These are phyloP conservation scores for Warburgia ugandensis DNA, from an alignment of 164 flowering plant species.

Conservation along the genomic window DNA sequence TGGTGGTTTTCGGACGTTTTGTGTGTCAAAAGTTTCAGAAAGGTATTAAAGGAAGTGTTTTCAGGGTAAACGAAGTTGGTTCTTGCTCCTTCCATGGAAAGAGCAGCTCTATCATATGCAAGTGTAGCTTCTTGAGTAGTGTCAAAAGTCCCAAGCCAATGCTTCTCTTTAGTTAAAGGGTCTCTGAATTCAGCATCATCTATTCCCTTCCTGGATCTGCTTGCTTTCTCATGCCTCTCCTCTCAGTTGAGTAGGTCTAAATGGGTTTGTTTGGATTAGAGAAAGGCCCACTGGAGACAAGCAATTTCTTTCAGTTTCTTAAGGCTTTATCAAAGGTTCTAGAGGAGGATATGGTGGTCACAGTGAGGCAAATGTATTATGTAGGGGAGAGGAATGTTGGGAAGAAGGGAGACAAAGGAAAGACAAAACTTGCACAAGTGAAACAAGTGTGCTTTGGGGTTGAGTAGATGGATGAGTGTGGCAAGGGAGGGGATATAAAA, in stretches of 20 bases:
- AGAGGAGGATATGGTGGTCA: slow-evolving; percentile 30
- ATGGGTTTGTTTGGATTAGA: slow-evolving; percentile 40
- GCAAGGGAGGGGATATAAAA: slow-evolving; percentile 23
- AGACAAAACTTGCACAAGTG: neutral
- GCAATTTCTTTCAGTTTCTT: slow-evolving; percentile 13
- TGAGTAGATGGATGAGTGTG: slow-evolving; percentile 12
- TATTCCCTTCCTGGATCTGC: slow-evolving; percentile 86
- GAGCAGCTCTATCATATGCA: slow-evolving; percentile 95
- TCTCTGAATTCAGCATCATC: slow-evolving; percentile 95
- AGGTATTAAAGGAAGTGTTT: slow-evolving; percentile 35
- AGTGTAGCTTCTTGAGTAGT: slow-evolving; percentile 96
- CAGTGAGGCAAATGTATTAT: slow-evolving; percentile 3
- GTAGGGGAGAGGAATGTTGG: slow-evolving; percentile 6
- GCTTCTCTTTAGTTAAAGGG: slow-evolving; percentile 88
- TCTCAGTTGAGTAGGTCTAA: slow-evolving; percentile 8
- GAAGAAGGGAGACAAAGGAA: neutral
- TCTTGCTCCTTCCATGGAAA: slow-evolving; percentile 94
- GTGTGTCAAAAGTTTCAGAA: slow-evolving; percentile 39
- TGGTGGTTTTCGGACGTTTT: slow-evolving; percentile 26
- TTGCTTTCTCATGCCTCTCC: slow-evolving; percentile 56
- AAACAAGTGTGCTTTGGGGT: neutral
- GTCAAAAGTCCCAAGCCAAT: slow-evolving; percentile 97
- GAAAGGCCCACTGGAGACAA: slow-evolving; percentile 33
- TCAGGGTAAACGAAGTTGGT: slow-evolving; percentile 83
- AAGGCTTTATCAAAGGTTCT: slow-evolving; percentile 30